Conservation (phyloP, 2,329 filamentous ascomycete genomes). For the Ceratocystis cacaofunesta region DNA sequence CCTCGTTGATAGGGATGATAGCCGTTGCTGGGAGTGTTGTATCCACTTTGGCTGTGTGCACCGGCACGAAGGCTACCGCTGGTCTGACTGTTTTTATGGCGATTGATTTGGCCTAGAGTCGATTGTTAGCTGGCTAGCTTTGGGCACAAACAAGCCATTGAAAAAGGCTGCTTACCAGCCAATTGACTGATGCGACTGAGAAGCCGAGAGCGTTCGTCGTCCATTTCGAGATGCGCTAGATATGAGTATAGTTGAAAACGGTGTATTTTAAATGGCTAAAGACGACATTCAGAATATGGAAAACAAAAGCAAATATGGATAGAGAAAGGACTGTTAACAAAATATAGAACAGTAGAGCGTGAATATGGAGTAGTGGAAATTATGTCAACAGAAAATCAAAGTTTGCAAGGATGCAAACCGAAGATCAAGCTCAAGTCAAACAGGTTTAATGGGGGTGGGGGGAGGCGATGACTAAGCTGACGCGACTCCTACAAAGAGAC, state of each 20-base stretch:
- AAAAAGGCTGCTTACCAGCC: slow-evolving; percentile 27
- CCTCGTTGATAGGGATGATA: slow-evolving; percentile 24
- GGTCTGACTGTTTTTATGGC: slow-evolving; percentile 52
- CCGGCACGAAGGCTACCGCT: slow-evolving; percentile 20
- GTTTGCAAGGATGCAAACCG: neutral
- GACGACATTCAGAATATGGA: neutral
- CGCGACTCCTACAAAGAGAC: neutral
- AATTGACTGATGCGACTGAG: slow-evolving; percentile 39
- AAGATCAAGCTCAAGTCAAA: neutral
- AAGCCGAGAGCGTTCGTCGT: slow-evolving; percentile 36
- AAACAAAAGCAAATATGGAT: neutral
- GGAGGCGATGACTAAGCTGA: neutral
- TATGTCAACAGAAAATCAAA: slow-evolving; percentile 2
- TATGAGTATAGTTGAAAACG: neutral
- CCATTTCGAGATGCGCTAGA: slow-evolving; percentile 25
- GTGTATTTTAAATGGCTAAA: neutral
- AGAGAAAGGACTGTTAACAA: neutral
- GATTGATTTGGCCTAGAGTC: slow-evolving; percentile 57
- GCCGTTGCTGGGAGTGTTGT: slow-evolving; percentile 5
- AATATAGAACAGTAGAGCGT: neutral
- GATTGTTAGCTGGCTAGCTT: slow-evolving; percentile 22
- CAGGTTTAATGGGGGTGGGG: neutral
- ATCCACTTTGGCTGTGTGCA: neutral
- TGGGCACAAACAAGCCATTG: slow-evolving; percentile 8
- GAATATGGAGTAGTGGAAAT: neutral